These are phyloP conservation scores for Caryocar brasiliense DNA, from an alignment of 441 rosid genomes.

Conservation along the genomic window DNA sequence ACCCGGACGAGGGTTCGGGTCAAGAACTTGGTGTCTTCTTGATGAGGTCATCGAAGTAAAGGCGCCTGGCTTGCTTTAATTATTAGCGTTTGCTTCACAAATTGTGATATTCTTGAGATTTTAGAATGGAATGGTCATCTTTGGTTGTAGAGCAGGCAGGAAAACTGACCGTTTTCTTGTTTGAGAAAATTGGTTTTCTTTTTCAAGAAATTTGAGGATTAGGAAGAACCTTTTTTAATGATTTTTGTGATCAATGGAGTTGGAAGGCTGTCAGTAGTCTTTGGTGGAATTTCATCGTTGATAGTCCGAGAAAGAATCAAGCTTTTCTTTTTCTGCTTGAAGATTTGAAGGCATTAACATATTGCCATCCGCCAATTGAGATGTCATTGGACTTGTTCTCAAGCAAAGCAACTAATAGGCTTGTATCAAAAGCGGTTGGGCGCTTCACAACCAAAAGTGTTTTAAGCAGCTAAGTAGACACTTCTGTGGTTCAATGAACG, in stretches of 20 bases:
- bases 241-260: too few species aligned
- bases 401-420: too few species aligned
- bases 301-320: neutral
- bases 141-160: neutral
- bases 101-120: neutral
- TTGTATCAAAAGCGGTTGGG: too few species aligned
- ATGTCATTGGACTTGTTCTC: too few species aligned
- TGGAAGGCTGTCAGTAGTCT: neutral
- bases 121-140: conserved; percentile 3
- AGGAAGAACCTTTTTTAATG: neutral
- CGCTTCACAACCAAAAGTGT: too few species aligned
- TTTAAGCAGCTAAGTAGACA: too few species aligned
- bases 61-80: conserved; percentile 1
- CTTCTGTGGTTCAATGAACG: neutral
- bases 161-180: conserved; percentile 18
- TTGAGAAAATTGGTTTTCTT: conserved; percentile 6
- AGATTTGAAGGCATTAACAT: too few species aligned
- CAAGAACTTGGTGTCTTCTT: conserved; percentile 82
- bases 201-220: conserved; percentile 6
- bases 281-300: neutral
- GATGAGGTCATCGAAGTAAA: conserved; percentile 29
- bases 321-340: neutral
- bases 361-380: too few species aligned
- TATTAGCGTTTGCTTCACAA: conserved; percentile 7
- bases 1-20: conserved; percentile 50